phyloP scores from a whole-genome alignment of 768 basidiomycete species.

The Rubroboletus pulcherrimus region DNA sequence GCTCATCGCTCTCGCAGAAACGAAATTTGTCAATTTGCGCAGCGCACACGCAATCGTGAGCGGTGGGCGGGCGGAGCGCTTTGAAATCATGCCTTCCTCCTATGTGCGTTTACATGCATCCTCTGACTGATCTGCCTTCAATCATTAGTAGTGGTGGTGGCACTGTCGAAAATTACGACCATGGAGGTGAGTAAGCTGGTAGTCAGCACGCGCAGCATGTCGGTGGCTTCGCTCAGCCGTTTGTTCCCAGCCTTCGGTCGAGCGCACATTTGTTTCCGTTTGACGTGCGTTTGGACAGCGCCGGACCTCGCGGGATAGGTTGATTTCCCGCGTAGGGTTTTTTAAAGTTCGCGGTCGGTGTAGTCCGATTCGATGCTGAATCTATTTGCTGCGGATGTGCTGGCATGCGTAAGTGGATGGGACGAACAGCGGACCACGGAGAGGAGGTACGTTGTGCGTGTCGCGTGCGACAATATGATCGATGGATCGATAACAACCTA shows the following conservation, averaged over 20 bases:
- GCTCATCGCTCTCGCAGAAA: conserved; percentile 70
- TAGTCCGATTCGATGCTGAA: conserved; percentile 78
- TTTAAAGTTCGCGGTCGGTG: conserved; percentile 53
- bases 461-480: neutral
- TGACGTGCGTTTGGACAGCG: conserved; percentile 47
- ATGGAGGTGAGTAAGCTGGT: conserved; percentile 46
- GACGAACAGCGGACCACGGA: conserved; percentile 63
- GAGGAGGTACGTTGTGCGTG: conserved; percentile 46
- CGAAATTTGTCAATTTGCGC: conserved; percentile 67
- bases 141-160: conserved; percentile 39
- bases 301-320: neutral
- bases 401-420: conserved; percentile 62
- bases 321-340: conserved; percentile 39
- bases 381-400: conserved; percentile 65
- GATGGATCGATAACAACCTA: conserved; percentile 1
- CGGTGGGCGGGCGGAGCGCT: conserved; percentile 28
- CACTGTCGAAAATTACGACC: conserved; percentile 75
- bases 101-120: neutral
- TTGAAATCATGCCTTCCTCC: neutral
- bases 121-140: conserved; percentile 1
- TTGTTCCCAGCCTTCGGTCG: conserved; percentile 54
- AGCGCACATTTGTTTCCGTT: conserved; percentile 67
- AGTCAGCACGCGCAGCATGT: neutral
- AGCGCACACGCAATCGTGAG: conserved; percentile 46
- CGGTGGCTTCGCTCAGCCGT: neutral